Evolutionary conservation across 768 basidiomycete species (phyloP).

Genomic region (Leccinum boreale): DNA sequence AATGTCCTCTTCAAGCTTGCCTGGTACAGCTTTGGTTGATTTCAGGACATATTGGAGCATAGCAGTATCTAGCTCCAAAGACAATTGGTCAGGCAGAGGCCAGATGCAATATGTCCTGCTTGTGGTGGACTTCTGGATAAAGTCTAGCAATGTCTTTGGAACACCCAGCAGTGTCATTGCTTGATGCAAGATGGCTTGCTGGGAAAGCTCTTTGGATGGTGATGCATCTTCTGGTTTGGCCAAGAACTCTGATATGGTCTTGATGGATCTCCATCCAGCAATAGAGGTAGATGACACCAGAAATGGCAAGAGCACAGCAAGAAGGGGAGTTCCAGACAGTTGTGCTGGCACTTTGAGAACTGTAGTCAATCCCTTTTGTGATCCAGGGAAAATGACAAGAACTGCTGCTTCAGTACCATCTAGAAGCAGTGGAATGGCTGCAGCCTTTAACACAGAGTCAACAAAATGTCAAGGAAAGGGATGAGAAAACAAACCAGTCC

Average conservation of each 20-base stretch:
- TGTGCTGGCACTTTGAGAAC: slow-evolving; percentile 41
- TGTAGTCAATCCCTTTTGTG: slow-evolving; percentile 32
- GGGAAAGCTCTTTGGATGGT: background rate
- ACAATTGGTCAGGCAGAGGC: slow-evolving; percentile 31
- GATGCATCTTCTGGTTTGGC: background rate
- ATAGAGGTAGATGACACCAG: slow-evolving; percentile 15
- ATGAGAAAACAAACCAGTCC: slow-evolving; percentile 40
- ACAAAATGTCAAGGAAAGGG: background rate
- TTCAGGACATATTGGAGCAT: slow-evolving; percentile 44
- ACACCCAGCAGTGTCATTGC: slow-evolving; percentile 40
- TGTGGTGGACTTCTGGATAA: slow-evolving; percentile 34
- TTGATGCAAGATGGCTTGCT: slow-evolving; percentile 21
- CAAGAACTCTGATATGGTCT: slow-evolving; percentile 7
- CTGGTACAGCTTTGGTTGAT: slow-evolving; percentile 39
- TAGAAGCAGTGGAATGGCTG: slow-evolving; percentile 44
- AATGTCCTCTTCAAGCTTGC: slow-evolving; percentile 37
- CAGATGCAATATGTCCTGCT: slow-evolving; percentile 49
- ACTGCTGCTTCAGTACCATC: slow-evolving; percentile 49
- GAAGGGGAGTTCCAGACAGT: slow-evolving; percentile 11
- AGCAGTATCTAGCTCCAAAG: slow-evolving; percentile 40
- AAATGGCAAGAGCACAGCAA: slow-evolving; percentile 28
- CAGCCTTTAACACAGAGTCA: slow-evolving; percentile 37
- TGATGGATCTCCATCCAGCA: slow-evolving; percentile 17
- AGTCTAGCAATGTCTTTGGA: slow-evolving; percentile 46
- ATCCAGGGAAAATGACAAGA: slow-evolving; percentile 53